Conservation (phyloP, 2,329 filamentous ascomycete genomes). For the Leptographium wingfieldii region DNA sequence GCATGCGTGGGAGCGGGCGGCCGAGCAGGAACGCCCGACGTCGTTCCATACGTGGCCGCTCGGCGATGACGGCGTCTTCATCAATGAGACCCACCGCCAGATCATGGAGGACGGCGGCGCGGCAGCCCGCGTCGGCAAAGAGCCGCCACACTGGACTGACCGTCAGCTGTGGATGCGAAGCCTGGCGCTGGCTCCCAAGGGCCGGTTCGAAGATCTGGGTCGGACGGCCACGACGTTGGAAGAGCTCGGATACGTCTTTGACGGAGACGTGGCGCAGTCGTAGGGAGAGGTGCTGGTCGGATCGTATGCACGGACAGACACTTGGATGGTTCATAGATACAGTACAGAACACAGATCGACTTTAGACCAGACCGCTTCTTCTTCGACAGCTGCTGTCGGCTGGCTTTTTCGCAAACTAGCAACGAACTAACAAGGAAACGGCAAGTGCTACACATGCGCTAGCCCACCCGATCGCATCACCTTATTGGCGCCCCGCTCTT, state of each 20-base stretch:
- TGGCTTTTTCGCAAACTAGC: background rate
- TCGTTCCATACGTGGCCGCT: conserved; percentile 34
- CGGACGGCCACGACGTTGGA: conserved; percentile 50
- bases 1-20: conserved; percentile 51
- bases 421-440: background rate
- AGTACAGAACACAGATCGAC: background rate
- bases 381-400: background rate
- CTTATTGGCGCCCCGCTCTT: conserved; percentile 5
- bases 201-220: conserved; percentile 56
- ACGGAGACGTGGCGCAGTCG: conserved; percentile 4
- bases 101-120: conserved; percentile 21
- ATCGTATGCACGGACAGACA: no score
- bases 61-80: conserved; percentile 53
- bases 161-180: conserved; percentile 60
- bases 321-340: background rate
- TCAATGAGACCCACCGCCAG: conserved; percentile 58
- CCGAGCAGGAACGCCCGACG: conserved; percentile 36
- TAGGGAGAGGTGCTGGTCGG: background rate
- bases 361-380: no score
- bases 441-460: background rate
- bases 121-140: conserved; percentile 45
- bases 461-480: background rate
- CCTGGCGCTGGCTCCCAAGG: conserved; percentile 56
- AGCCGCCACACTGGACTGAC: conserved; percentile 58
- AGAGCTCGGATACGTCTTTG: conserved; percentile 59